These are phyloP conservation scores for Salvia sclarea DNA, from an alignment of 305 asterid genomes.

Conservation along the genomic window DNA sequence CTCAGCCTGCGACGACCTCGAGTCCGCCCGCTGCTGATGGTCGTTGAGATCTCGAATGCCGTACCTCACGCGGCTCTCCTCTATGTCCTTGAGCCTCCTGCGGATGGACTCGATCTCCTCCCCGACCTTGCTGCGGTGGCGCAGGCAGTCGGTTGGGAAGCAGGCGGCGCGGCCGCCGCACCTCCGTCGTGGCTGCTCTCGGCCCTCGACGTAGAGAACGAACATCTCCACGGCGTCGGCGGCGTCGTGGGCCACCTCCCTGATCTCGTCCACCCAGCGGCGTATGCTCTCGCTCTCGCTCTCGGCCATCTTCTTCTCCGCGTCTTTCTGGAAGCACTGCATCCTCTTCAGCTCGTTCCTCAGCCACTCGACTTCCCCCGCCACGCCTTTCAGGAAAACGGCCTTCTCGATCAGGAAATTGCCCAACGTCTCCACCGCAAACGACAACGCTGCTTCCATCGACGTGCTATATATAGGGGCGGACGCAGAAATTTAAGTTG, in stretches of 20 bases:
- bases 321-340: slow-evolving; percentile 38
- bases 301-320: slow-evolving; percentile 32
- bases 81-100: slow-evolving; percentile 5
- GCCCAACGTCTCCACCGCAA: slow-evolving; percentile 33
- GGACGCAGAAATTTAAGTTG: too few species aligned
- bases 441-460: slow-evolving; percentile 33
- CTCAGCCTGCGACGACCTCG: not conserved
- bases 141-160: not conserved
- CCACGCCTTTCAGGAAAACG: not conserved
- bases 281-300: not conserved
- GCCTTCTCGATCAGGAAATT: slow-evolving; percentile 26
- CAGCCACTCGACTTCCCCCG: slow-evolving; percentile 29
- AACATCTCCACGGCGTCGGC: slow-evolving; percentile 22
- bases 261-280: not conserved
- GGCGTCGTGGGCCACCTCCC: slow-evolving; percentile 28
- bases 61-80: slow-evolving; percentile 13
- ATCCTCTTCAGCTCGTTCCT: slow-evolving; percentile 26
- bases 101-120: slow-evolving; percentile 23
- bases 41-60: slow-evolving; percentile 22
- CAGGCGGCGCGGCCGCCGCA: not conserved
- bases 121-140: not conserved
- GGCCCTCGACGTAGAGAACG: not conserved
- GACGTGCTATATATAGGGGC: too few species aligned
- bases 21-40: not conserved
- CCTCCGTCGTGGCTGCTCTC: not conserved